phyloP scores from a whole-genome alignment of 352 stramenopile genomes.

The Globisporangium polare region DNA sequence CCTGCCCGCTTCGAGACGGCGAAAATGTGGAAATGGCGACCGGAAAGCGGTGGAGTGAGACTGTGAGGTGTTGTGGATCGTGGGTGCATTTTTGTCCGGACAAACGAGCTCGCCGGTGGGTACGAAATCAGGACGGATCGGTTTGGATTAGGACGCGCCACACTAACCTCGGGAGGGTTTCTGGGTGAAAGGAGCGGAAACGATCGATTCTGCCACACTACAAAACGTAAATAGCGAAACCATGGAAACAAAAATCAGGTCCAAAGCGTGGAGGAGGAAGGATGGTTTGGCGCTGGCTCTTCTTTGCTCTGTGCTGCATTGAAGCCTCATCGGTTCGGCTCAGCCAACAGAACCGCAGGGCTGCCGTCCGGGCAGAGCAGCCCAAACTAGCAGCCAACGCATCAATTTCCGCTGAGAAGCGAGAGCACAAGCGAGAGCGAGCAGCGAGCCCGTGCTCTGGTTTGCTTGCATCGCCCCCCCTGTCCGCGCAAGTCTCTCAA shows the following conservation, averaged over 20 bases:
- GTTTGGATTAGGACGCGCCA: neutral
- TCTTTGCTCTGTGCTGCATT: no score
- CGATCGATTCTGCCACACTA: neutral
- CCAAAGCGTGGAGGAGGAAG: no score
- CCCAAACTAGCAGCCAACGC: no score
- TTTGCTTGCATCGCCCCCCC: no score
- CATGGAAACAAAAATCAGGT: slow-evolving; percentile 13
- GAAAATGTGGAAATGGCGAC: slow-evolving; percentile 1
- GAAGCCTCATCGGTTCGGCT: no score
- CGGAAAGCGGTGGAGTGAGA: neutral
- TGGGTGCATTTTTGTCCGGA: slow-evolving; percentile 3
- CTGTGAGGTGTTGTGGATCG: neutral
- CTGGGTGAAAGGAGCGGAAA: neutral
- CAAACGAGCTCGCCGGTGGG: slow-evolving; percentile 4
- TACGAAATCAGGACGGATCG: slow-evolving; percentile 1
- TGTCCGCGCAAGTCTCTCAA: no score
- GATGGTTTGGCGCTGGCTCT: no score
- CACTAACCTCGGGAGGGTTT: neutral
- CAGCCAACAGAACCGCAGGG: no score
- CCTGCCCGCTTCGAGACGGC: neutral
- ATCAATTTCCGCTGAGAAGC: no score
- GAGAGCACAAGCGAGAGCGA: no score
- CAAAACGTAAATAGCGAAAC: neutral
- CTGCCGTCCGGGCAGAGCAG: no score
- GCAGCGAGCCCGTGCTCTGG: no score